These are phyloP conservation scores for Exophiala sideris DNA, from an alignment of 2,329 filamentous ascomycete genomes.

Conservation along the genomic window DNA sequence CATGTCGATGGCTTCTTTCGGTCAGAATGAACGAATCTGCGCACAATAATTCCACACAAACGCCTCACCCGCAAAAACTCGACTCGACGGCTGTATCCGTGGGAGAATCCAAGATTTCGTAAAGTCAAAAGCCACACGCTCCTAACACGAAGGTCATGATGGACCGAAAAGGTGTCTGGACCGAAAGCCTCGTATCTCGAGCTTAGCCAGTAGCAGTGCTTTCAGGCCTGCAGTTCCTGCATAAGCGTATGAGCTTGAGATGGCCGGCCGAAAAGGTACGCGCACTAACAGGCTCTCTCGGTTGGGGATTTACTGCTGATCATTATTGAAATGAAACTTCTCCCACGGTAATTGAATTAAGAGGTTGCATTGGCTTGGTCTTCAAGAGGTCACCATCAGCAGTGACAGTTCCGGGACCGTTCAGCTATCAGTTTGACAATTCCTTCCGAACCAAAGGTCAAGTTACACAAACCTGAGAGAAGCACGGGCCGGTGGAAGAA, in stretches of 20 bases:
- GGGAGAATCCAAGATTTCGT: background rate
- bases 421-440: too few relatives aligned
- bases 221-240: slow-evolving; percentile 17
- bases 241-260: slow-evolving; percentile 18
- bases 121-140: background rate
- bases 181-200: slow-evolving; percentile 4
- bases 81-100: slow-evolving; percentile 18
- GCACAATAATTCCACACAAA: background rate
- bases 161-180: background rate
- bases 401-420: too few relatives aligned
- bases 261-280: background rate
- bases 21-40: background rate
- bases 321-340: background rate
- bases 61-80: slow-evolving; percentile 1
- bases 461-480: slow-evolving; percentile 6
- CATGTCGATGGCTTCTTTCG: background rate
- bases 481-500: slow-evolving; percentile 3
- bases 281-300: background rate
- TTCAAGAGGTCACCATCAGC: too few relatives aligned
- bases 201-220: slow-evolving; percentile 9
- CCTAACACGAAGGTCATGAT: background rate
- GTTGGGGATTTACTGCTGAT: background rate
- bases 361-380: too few relatives aligned
- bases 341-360: too few relatives aligned
- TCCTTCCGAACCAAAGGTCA: background rate